These are phyloP conservation scores for Trifolium fragiferum DNA, from an alignment of 306 rosid species.

Conservation along the genomic window DNA sequence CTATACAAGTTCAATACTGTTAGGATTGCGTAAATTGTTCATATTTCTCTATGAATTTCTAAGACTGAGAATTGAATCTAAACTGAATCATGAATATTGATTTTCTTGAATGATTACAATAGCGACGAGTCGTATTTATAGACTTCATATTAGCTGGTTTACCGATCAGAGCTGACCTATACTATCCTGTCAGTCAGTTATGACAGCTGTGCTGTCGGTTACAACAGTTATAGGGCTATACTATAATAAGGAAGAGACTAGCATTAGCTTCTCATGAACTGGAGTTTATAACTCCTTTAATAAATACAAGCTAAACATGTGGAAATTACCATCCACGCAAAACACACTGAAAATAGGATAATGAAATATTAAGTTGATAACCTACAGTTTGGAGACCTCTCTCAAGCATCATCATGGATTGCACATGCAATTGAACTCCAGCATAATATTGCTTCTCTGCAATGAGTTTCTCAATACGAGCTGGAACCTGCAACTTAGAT, in stretches of 20 bases:
- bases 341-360: conserved; percentile 25
- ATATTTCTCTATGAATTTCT: background rate
- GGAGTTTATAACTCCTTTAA: too few relatives aligned
- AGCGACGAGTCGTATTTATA: too few relatives aligned
- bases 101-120: too few relatives aligned
- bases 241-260: too few relatives aligned
- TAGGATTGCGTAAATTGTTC: background rate
- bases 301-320: background rate
- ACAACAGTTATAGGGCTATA: too few relatives aligned
- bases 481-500: conserved; percentile 79
- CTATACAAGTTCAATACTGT: background rate
- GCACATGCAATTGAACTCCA: conserved; percentile 92
- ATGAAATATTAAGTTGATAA: conserved; percentile 38
- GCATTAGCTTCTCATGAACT: too few relatives aligned
- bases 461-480: conserved; percentile 87
- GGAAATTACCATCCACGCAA: conserved; percentile 12
- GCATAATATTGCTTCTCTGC: conserved; percentile 95
- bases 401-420: conserved; percentile 90
- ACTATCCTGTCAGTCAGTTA: too few relatives aligned
- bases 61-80: too few relatives aligned
- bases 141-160: too few relatives aligned
- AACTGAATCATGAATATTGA: too few relatives aligned
- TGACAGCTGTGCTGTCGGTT: too few relatives aligned
- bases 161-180: too few relatives aligned
- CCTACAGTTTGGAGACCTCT: conserved; percentile 94